These are phyloP conservation scores for Mortierella alpina DNA, from an alignment of 192 early-diverging fungal genomes.

Conservation along the genomic window DNA sequence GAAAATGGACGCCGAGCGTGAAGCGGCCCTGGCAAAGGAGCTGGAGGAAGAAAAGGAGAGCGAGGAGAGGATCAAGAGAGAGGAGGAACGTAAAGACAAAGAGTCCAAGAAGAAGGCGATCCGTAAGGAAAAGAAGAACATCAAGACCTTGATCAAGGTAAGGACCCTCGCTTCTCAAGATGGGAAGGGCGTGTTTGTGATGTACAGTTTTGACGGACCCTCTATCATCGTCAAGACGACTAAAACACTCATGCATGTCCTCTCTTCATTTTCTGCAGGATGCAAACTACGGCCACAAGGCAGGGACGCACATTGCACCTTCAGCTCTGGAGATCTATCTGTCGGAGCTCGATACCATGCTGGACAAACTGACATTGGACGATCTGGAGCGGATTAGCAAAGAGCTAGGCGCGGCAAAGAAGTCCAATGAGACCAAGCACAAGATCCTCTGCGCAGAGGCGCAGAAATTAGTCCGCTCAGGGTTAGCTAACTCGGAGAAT, in stretches of 20 bases:
- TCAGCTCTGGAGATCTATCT: conserved; percentile 51
- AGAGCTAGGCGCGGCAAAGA: conserved; percentile 33
- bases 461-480: conserved; percentile 36
- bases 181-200: background rate
- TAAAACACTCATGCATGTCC: too few relatives aligned
- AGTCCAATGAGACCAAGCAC: conserved; percentile 37
- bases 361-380: conserved; percentile 62
- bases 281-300: conserved; percentile 55
- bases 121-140: conserved; percentile 80
- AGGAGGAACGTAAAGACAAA: conserved; percentile 65
- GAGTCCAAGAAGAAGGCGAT: conserved; percentile 64
- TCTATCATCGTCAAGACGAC: background rate
- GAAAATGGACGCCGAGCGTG: conserved; percentile 39
- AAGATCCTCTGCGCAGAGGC: conserved; percentile 39
- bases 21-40: conserved; percentile 47
- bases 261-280: conserved; percentile 20
- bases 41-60: conserved; percentile 55
- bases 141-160: conserved; percentile 67
- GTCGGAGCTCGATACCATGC: conserved; percentile 65
- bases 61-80: conserved; percentile 61
- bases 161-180: background rate
- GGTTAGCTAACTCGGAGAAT: conserved; percentile 32
- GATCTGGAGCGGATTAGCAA: conserved; percentile 49
- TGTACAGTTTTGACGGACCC: background rate
- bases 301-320: conserved; percentile 22